Conservation (phyloP, 2,329 filamentous ascomycete genomes). For the Botrytis galanthina region DNA sequence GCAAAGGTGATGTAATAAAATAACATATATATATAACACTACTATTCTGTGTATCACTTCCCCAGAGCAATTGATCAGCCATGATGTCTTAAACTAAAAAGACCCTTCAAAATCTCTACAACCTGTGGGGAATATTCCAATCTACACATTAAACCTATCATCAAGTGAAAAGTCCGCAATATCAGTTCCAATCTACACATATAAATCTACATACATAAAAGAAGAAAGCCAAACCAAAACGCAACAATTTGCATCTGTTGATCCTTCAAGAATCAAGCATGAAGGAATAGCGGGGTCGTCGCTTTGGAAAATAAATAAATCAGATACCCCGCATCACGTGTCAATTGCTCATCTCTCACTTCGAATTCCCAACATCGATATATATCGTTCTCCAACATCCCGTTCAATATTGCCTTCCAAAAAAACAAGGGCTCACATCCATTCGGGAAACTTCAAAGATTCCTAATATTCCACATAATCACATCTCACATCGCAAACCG, state of each 20-base stretch:
- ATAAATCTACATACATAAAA: background rate
- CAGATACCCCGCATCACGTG: conserved; percentile 7
- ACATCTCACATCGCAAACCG: background rate
- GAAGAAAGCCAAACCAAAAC: background rate
- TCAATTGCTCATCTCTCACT: too few species aligned
- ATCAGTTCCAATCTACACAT: background rate
- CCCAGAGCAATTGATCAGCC: background rate
- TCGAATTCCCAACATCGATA: background rate
- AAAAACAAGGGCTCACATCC: background rate
- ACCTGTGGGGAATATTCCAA: background rate
- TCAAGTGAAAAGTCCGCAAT: background rate
- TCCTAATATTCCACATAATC: background rate
- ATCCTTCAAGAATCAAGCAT: background rate
- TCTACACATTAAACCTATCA: background rate
- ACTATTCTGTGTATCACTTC: background rate
- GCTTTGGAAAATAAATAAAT: background rate
- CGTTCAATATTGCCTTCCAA: background rate
- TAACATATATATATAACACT: background rate
- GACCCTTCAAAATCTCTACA: background rate
- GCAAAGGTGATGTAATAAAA: background rate
- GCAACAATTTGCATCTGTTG: background rate
- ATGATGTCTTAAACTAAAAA: background rate
- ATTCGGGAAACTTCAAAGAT: rapidly evolving
- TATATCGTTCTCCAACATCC: background rate
- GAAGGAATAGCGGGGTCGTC: background rate